These are phyloP conservation scores for Xylariaceae sp. DNA, from an alignment of 2,329 filamentous ascomycete genomes.

Conservation along the genomic window DNA sequence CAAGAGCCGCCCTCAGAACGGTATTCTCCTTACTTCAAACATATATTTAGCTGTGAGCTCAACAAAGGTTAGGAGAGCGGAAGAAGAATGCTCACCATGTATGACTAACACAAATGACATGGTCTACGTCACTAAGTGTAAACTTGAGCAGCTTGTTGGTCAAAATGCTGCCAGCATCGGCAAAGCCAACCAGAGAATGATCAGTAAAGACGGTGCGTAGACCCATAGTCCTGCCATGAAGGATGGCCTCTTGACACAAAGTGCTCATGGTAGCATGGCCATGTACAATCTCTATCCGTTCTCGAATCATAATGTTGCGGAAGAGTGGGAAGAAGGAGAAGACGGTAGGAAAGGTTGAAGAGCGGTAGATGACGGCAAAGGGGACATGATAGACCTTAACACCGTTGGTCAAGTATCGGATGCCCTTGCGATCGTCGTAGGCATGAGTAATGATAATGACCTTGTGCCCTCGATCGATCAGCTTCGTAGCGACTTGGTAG, in stretches of 20 bases:
- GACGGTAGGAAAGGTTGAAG: constrained; percentile 92
- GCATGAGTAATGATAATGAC: constrained; percentile 97
- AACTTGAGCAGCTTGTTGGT: constrained; percentile 98
- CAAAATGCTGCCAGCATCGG: constrained; percentile 92
- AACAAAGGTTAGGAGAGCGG: neutral
- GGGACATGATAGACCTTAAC: constrained; percentile 98
- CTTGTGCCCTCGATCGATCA: constrained; percentile 97
- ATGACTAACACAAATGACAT: constrained; percentile 98
- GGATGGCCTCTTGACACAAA: constrained; percentile 90
- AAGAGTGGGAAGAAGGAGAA: constrained; percentile 99
- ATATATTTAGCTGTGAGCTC: constrained; percentile 35
- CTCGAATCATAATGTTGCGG: constrained; percentile 91
- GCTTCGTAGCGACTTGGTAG: constrained; percentile 94
- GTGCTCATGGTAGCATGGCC: constrained; percentile 95
- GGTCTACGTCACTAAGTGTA: constrained; percentile 92
- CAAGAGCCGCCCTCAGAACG: constrained; percentile 89
- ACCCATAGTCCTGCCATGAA: constrained; percentile 96
- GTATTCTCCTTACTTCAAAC: constrained; percentile 89
- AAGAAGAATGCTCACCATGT: constrained; percentile 73
- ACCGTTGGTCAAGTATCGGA: constrained; percentile 95
- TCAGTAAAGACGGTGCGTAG: constrained; percentile 96
- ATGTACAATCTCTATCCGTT: constrained; percentile 96
- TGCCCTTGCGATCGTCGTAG: constrained; percentile 87
- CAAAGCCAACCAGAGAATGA: constrained; percentile 96
- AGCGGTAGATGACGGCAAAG: constrained; percentile 94